Evolutionary conservation across 495 filamentous ascomycete species (phyloP).

Genomic region (Aspergillus wentii): DNA sequence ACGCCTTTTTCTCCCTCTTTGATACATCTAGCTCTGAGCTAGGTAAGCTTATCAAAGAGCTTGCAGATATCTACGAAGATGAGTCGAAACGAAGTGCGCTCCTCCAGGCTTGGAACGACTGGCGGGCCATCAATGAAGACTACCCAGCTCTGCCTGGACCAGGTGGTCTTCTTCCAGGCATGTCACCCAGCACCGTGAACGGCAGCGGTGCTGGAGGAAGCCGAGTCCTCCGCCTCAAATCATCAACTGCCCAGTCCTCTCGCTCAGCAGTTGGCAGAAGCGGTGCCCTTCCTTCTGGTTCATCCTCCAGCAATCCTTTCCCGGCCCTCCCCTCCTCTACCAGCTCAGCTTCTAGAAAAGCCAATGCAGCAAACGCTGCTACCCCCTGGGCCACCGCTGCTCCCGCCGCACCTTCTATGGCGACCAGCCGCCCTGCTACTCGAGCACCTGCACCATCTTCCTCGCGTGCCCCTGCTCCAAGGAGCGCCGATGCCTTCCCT

Average conservation of each 20-base stretch:
- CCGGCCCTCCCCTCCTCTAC: conserved; percentile 41
- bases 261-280: conserved; percentile 52
- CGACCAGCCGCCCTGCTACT: conserved; percentile 16
- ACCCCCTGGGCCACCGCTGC: conserved; percentile 46
- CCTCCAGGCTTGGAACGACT: conserved; percentile 83
- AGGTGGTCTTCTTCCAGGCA: conserved; percentile 52
- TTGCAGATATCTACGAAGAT: conserved; percentile 90
- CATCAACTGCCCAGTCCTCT: conserved; percentile 68
- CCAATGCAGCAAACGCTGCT: conserved; percentile 27
- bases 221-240: conserved; percentile 69
- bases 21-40: conserved; percentile 73
- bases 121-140: conserved; percentile 93
- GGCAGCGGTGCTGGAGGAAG: conserved; percentile 34
- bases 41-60: conserved; percentile 85
- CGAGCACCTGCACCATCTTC: conserved; percentile 21
- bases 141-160: conserved; percentile 84
- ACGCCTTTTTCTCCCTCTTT: conserved; percentile 77
- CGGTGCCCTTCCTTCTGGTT: conserved; percentile 28
- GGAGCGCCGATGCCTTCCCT: conserved; percentile 59
- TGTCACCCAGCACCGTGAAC: conserved; percentile 35
- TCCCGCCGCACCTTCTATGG: conserved; percentile 23
- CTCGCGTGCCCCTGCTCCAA: conserved; percentile 20
- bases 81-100: conserved; percentile 64
- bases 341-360: conserved; percentile 23
- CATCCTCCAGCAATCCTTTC: conserved; percentile 36